Evolutionary conservation across 1,139 yeast genomes (phyloP), one percentile per base, ranked within the genome.

Genomic region (Diutina pseudorugosa): DNA sequence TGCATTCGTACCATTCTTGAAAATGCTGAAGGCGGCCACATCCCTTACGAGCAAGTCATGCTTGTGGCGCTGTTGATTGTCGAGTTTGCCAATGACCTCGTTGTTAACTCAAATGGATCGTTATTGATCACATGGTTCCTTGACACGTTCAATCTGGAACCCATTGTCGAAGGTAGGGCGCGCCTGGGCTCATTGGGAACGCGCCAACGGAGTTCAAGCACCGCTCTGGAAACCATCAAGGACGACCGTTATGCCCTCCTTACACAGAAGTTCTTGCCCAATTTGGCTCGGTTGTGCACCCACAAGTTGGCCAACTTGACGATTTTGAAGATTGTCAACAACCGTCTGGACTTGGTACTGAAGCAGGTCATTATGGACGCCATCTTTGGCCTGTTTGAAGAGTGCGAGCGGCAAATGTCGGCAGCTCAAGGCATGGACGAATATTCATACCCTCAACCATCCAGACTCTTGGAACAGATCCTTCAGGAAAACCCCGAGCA

Each of bases 1-100:
- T 96, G 98, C 40, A 84, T 91, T 59, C 73, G 98, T 58, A 95
- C 98, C 0, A 89, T 95, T 59, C 73, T 93, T 53, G 98, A 93
- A 67, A 83, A 93, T 47, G 65, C 71, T 23, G 64, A 65, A 52
- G 70, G 66, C 40, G 79, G 77, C 51, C 76, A 79, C 55, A 65
- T 73, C 27, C 73, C 84, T 12, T 70, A 71, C 41, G 91, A 83
- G 60, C 95, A 89, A 62, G 79, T 85, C 52, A 69, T 85, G 8
- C 74, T 88, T 53, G 76, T 91, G n/a, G 85, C 96, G 14, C 83
- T 89, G 1, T 80, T 89, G 56, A 87, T 93, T 56, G 82, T 89
- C 23, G 77, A 83, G 52, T 83, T 85, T 70, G 82, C 94, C 41
- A 87, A 85, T 58, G 90, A 84, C 57, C 74, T 93, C 60, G 90